Base-by-base conservation (phyloP, 352 stramenopile genomes). In the Pythium sukuiense region DNA sequence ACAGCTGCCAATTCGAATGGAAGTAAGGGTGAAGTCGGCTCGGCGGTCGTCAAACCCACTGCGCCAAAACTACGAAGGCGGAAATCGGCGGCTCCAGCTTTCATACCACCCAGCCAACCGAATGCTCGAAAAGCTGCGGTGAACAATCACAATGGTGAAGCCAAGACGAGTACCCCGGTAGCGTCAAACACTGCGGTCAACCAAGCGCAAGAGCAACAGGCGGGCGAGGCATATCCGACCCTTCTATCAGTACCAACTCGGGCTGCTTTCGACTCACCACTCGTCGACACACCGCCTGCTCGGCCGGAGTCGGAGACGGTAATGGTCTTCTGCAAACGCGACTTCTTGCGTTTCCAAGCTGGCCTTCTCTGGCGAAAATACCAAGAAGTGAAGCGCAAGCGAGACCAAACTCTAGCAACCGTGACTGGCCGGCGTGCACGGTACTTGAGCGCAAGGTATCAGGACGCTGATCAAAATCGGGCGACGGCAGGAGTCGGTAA, bases 261-360 rank as follows among this genome's bases (percentile, higher is more conserved):
- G 49, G 30, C 45, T 11, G 20, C 13, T 32, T 43, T 54, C 20
- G 24, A 37, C 18, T n/a, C 58, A n/a, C 29, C 48, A 27, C 39
- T 68, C 8, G 7, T 41, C 54, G 39, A 45, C 52, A 27, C 43
- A 54, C 13, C 13, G 24, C 6, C 27, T 60, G 3, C 59, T 37
- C 61, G 61, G 50, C 41, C 64, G 60, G 65, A 59, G 26, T 80
- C 81, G 65, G 76, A 79, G 49, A 91, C 84, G 9, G 72, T 93
- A n/a, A 79, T 90, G 59, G 84, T 93, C 58, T 93, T 93, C 56
- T 93, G 84, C 70, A 90, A 88, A 63, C 80, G 84, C 9, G 84
- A 93, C 49, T 93, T 93, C 35, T 76, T 93, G 72, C 80, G 84
- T 12, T 93, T 86, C 46, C 84, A 93, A 68, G 80, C 81, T 26